Conservation (phyloP, 148 eudicot species). For the Fagopyrum homotropicum region DNA sequence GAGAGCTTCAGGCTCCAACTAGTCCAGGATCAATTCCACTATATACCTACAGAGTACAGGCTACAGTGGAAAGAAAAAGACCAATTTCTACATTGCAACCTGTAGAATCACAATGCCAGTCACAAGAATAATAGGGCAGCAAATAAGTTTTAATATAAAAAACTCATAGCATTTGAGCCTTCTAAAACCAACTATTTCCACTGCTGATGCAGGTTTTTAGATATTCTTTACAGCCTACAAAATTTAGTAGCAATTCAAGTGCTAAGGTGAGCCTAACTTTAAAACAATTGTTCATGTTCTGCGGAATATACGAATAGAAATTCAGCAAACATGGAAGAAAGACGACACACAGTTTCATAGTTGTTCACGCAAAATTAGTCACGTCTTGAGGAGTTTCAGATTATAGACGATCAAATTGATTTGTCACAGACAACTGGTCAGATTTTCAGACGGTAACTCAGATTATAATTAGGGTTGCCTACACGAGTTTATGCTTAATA, state of each 20-base stretch:
- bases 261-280: neutral
- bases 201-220: neutral
- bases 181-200: neutral
- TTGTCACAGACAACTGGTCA: no score
- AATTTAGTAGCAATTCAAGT: neutral
- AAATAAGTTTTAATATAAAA: neutral
- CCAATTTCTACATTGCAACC: neutral
- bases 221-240: neutral
- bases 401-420: no score
- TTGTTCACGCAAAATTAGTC: no score
- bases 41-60: neutral
- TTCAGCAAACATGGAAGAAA: no score
- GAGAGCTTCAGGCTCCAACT: neutral
- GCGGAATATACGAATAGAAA: no score
- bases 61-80: slow-evolving; percentile 2
- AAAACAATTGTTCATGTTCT: neutral
- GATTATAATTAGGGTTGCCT: no score
- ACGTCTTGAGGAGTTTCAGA: no score
- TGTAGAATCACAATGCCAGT: neutral
- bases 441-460: no score
- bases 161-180: neutral
- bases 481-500: no score
- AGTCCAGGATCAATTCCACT: neutral
- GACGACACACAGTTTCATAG: no score
- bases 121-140: neutral